Conservation (phyloP, 2,329 filamentous ascomycete species). For the Leptodontidium sp. region DNA sequence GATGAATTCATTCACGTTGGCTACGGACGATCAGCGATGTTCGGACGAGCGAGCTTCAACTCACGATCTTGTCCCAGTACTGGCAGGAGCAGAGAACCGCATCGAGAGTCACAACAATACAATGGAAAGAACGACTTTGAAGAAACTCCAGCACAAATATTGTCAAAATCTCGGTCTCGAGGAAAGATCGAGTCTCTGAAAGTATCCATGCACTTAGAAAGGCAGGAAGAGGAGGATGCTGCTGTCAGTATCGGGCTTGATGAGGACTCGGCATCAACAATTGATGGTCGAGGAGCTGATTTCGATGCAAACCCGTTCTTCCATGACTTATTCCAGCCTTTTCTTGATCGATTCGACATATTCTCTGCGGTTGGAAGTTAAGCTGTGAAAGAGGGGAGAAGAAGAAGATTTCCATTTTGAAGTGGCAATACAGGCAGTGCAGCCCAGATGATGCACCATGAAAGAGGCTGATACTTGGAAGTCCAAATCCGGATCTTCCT, state of each 20-base stretch:
- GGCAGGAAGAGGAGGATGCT: not conserved
- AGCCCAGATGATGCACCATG: not conserved
- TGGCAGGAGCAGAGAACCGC: not conserved
- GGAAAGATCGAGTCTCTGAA: not conserved
- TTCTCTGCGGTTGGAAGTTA: not conserved
- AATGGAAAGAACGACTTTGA: not conserved
- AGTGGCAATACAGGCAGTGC: not conserved
- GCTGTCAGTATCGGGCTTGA: not conserved
- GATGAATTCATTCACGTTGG: not conserved
- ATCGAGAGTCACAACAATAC: slow-evolving; percentile 2
- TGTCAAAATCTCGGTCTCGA: not conserved
- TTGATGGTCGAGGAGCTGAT: not conserved
- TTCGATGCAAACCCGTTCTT: not conserved
- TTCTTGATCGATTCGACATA: not conserved
- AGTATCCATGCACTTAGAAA: not conserved
- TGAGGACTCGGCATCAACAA: not conserved
- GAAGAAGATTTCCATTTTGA: not conserved
- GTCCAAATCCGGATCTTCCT: not conserved
- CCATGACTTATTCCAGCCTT: not conserved
- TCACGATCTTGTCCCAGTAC: not conserved
- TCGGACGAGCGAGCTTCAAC: not conserved
- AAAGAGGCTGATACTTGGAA: slow-evolving; percentile 1
- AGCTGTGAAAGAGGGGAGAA: not conserved
- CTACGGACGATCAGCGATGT: not conserved
- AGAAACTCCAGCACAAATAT: not conserved